Conservation (phyloP, 169 alveolate species). For the Amoebophrya sp. region DNA sequence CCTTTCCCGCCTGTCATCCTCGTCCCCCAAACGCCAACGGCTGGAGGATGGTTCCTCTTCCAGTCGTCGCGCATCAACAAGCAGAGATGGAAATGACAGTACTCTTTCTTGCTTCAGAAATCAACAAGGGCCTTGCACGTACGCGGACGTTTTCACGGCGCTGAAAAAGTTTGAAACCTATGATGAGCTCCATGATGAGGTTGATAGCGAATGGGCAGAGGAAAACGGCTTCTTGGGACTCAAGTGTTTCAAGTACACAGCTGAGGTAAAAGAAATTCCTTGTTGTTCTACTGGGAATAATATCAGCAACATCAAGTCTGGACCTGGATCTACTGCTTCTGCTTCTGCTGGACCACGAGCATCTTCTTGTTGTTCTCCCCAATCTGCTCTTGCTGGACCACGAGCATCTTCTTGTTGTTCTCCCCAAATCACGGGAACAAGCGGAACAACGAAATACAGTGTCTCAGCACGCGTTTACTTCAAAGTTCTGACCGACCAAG, state of each 20-base stretch:
- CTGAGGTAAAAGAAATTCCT: background rate
- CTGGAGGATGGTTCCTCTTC: background rate
- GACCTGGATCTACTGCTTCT: too few species aligned
- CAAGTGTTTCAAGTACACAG: background rate
- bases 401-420: background rate
- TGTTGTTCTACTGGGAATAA: too few species aligned
- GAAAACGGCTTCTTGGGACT: background rate
- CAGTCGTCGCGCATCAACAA: background rate
- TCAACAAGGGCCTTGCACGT: background rate
- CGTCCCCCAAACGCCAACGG: slow-evolving; percentile 10
- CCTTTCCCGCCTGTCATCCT: background rate
- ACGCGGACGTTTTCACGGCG: background rate
- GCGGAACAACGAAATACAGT: background rate
- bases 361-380: background rate
- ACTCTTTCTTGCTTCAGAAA: background rate
- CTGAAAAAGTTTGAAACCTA: background rate
- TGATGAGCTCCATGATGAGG: background rate
- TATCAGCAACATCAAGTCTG: too few species aligned
- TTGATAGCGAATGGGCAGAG: background rate
- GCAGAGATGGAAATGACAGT: background rate
- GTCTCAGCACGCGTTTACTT: background rate
- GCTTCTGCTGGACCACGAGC: background rate
- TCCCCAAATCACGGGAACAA: background rate
- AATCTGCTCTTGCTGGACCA: too few species aligned
- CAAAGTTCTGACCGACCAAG: background rate